Evolutionary conservation across 1,284 basidiomycete genomes (phyloP).

Genomic region (Cryptococcus wingfieldii): DNA sequence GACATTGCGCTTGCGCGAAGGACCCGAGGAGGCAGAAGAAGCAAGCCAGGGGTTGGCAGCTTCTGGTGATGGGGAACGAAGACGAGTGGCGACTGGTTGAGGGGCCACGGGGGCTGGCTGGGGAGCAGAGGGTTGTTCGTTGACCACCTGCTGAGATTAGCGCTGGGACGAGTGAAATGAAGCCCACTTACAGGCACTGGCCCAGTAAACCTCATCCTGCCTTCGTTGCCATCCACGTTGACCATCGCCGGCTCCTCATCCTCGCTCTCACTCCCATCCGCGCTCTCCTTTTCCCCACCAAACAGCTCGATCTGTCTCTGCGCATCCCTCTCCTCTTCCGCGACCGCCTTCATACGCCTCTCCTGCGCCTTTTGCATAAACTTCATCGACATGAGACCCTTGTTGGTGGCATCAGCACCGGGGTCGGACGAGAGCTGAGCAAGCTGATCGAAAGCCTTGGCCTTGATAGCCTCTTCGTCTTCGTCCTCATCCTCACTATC

Average conservation of each 20-base stretch:
- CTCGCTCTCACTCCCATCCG: constrained; percentile 57
- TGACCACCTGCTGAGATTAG: background rate
- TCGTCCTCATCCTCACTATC: constrained; percentile 54
- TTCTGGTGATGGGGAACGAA: constrained; percentile 1
- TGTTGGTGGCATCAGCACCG: constrained; percentile 50
- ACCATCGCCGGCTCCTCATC: constrained; percentile 36
- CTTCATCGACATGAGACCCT: constrained; percentile 80
- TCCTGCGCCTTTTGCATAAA: constrained; percentile 89
- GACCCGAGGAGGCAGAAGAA: constrained; percentile 43
- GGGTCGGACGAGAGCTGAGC: constrained; percentile 53
- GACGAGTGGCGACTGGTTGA: constrained; percentile 9
- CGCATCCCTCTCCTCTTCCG: constrained; percentile 65
- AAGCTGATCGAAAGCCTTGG: constrained; percentile 70
- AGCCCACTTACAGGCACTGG: constrained; percentile 7
- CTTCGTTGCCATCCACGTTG: constrained; percentile 50
- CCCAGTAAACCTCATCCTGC: constrained; percentile 53
- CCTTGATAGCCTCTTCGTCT: constrained; percentile 57
- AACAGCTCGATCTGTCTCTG: constrained; percentile 59
- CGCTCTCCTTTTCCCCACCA: constrained; percentile 37
- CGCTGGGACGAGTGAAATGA: too few species aligned
- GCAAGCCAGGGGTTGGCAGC: constrained; percentile 68
- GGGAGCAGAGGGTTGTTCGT: background rate
- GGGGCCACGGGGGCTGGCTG: background rate
- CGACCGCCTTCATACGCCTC: constrained; percentile 58
- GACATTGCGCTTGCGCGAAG: constrained; percentile 65